These are phyloP conservation scores for Penicillium odoratum DNA, from an alignment of 495 filamentous ascomycete genomes.

Conservation along the genomic window DNA sequence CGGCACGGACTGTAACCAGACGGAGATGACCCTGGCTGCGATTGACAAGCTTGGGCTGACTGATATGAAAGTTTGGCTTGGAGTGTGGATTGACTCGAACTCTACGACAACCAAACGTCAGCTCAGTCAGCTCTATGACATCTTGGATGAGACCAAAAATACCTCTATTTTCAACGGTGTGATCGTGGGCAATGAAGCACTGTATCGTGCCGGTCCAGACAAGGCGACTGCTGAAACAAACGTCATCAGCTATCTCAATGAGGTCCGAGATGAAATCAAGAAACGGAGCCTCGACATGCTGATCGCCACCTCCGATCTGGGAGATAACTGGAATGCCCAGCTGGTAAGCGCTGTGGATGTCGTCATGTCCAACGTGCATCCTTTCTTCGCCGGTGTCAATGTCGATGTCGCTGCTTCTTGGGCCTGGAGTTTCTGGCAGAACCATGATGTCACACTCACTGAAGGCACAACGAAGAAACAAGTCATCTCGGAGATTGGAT, in stretches of 20 bases:
- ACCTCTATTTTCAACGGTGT: slow-evolving; percentile 73
- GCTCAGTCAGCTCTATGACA: slow-evolving; percentile 74
- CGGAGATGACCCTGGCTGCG: slow-evolving; percentile 86
- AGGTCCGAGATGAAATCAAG: slow-evolving; percentile 72
- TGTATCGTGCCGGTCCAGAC: slow-evolving; percentile 62
- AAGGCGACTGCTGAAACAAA: slow-evolving; percentile 60
- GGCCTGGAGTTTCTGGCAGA: slow-evolving; percentile 81
- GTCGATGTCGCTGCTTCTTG: slow-evolving; percentile 70
- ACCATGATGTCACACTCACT: slow-evolving; percentile 60
- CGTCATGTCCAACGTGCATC: slow-evolving; percentile 96
- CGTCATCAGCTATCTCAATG: slow-evolving; percentile 63
- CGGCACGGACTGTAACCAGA: slow-evolving; percentile 97
- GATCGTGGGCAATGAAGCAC: slow-evolving; percentile 92
- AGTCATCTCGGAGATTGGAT: slow-evolving; percentile 88
- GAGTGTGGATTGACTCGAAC: slow-evolving; percentile 91
- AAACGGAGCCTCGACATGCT: slow-evolving; percentile 63
- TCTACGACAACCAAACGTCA: slow-evolving; percentile 80
- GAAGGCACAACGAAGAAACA: slow-evolving; percentile 57
- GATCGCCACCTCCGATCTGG: slow-evolving; percentile 88
- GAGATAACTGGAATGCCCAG: slow-evolving; percentile 76
- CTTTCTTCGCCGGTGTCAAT: slow-evolving; percentile 86
- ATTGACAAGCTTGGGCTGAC: slow-evolving; percentile 71
- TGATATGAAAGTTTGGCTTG: slow-evolving; percentile 90
- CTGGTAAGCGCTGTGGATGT: slow-evolving; percentile 73
- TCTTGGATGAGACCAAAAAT: slow-evolving; percentile 67